Evolutionary conservation across 2,329 filamentous ascomycete species (phyloP).

Genomic region (Aspergillus fructus): DNA sequence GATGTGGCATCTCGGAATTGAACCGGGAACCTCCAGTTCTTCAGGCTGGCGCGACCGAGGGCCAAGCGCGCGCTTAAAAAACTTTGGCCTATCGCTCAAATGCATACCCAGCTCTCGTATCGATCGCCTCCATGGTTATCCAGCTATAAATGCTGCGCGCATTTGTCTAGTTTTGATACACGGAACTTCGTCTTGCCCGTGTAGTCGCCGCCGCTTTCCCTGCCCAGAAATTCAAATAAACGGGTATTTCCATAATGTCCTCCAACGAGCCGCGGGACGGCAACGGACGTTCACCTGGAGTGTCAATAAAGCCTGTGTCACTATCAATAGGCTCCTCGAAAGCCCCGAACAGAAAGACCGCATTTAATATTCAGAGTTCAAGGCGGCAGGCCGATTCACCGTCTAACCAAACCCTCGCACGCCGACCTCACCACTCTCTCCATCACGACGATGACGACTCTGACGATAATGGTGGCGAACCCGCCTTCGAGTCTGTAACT

Average conservation of each 20-base stretch:
- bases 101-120: neutral
- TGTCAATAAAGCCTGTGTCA: constrained; percentile 37
- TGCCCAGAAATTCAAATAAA: neutral
- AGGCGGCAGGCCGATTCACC: constrained; percentile 16
- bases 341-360: constrained; percentile 30
- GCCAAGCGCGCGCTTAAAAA: constrained; percentile 21
- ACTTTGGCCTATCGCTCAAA: constrained; percentile 13
- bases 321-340: constrained; percentile 37
- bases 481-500: constrained; percentile 48
- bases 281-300: constrained; percentile 4
- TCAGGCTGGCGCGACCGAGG: neutral
- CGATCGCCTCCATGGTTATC: neutral
- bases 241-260: constrained; percentile 14
- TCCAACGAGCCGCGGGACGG: constrained; percentile 15
- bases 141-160: neutral
- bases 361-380: constrained; percentile 34
- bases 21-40: neutral
- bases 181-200: neutral
- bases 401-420: constrained; percentile 23
- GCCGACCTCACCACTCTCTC: constrained; percentile 26
- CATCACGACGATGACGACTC: constrained; percentile 57
- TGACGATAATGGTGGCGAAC: constrained; percentile 37
- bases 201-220: too few relatives aligned
- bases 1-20: neutral
- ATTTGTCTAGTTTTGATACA: neutral